These are phyloP conservation scores for Saksenaea oblongispora DNA, from an alignment of 371 early-diverging fungal species.

Conservation along the genomic window DNA sequence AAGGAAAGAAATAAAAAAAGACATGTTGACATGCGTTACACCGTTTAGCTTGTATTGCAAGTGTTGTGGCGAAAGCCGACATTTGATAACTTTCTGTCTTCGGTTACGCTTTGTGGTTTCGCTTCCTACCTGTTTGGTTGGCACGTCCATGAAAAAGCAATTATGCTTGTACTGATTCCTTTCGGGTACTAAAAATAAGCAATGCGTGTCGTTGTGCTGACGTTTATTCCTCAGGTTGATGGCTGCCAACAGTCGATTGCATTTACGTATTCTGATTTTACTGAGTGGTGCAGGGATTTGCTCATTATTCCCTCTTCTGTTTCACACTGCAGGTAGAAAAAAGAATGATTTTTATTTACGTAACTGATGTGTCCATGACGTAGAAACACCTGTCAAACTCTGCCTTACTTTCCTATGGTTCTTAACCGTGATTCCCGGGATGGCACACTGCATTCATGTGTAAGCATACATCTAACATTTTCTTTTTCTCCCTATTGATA, in stretches of 20 bases:
- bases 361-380: neutral
- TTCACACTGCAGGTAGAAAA: constrained; percentile 66
- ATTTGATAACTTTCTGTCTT: constrained; percentile 69
- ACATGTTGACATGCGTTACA: neutral
- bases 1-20: constrained; percentile 12
- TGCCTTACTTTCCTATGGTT: constrained; percentile 59
- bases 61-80: constrained; percentile 70
- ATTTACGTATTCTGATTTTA: constrained; percentile 61
- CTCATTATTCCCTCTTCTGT: constrained; percentile 88
- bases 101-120: constrained; percentile 80
- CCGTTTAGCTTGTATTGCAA: constrained; percentile 38
- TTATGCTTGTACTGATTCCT: constrained; percentile 83
- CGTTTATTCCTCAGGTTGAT: constrained; percentile 34
- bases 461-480: constrained; percentile 12
- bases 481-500: neutral
- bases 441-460: constrained; percentile 48
- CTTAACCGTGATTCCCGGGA: constrained; percentile 47
- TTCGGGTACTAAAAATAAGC: constrained; percentile 52
- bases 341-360: neutral
- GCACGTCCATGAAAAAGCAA: constrained; percentile 99
- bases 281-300: constrained; percentile 74
- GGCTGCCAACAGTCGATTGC: constrained; percentile 47
- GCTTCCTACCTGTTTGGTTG: constrained; percentile 94
- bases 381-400: constrained; percentile 71
- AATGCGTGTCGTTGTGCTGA: too few relatives aligned